Conservation (phyloP, 1,284 basidiomycete species). For the Golubevia sp. region DNA sequence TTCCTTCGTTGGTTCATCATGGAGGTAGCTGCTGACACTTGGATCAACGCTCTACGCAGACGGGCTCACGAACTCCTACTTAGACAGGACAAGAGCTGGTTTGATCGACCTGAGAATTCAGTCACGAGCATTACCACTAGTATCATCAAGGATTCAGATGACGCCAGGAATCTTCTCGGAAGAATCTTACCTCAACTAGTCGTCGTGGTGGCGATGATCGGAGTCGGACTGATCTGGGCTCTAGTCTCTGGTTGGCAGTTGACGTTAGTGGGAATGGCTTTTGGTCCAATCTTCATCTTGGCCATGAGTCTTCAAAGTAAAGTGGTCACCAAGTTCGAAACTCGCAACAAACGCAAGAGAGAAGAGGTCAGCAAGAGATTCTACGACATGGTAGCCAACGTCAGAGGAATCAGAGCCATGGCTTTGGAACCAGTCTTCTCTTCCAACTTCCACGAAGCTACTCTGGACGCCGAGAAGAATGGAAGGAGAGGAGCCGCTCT, state of each 20-base stretch:
- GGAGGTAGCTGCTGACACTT: slow-evolving; percentile 74
- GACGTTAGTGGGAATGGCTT: slow-evolving; percentile 84
- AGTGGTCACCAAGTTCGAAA: slow-evolving; percentile 74
- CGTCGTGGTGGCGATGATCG: slow-evolving; percentile 80
- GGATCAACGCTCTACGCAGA: slow-evolving; percentile 75
- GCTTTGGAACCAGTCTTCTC: slow-evolving; percentile 79
- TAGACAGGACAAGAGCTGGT: slow-evolving; percentile 86
- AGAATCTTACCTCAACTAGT: slow-evolving; percentile 74
- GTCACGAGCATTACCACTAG: slow-evolving; percentile 74
- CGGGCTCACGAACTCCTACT: slow-evolving; percentile 71
- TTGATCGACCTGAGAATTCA: slow-evolving; percentile 74
- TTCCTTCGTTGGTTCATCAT: slow-evolving; percentile 66
- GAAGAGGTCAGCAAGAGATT: slow-evolving; percentile 84
- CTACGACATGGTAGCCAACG: slow-evolving; percentile 83
- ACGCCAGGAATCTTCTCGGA: slow-evolving; percentile 78
- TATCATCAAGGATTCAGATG: slow-evolving; percentile 88
- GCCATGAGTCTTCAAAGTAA: slow-evolving; percentile 75
- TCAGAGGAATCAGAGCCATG: slow-evolving; percentile 86
- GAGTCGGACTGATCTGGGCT: slow-evolving; percentile 84
- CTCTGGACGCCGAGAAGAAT: slow-evolving; percentile 69
- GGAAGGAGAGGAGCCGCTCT: slow-evolving; percentile 80
- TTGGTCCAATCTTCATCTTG: slow-evolving; percentile 80
- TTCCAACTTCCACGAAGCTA: slow-evolving; percentile 71
- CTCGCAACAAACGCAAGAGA: slow-evolving; percentile 78
- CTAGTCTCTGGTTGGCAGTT: slow-evolving; percentile 87